Percentiles rank a stretch among this genome's conserved stretches.
Conservation (phyloP, 2,329 filamentous ascomycete genomes). For the Acarospora socialis region DNA sequence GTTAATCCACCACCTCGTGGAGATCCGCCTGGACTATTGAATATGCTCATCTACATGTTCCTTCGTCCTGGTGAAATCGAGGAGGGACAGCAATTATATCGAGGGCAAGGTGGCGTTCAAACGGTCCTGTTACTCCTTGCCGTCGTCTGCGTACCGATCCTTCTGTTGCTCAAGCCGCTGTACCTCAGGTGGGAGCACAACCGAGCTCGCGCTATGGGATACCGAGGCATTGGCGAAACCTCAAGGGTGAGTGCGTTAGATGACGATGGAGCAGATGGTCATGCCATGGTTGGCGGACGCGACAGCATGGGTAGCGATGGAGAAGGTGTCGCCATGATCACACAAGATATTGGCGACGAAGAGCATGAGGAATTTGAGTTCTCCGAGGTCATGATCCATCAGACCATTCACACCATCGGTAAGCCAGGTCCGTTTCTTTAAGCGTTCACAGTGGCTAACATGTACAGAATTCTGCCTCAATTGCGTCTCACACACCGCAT, state of each 20-base stretch:
- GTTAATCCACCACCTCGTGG: constrained; percentile 60
- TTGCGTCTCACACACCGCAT: constrained; percentile 96
- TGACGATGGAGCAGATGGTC: constrained; percentile 62
- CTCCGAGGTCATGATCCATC: constrained; percentile 94
- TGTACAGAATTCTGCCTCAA: constrained; percentile 86
- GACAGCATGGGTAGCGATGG: constrained; percentile 61
- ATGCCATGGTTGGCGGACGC: constrained; percentile 43
- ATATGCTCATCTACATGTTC: constrained; percentile 99
- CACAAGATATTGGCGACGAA: constrained; percentile 62
- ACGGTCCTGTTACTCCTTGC: constrained; percentile 67
- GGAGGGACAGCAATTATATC: constrained; percentile 59
- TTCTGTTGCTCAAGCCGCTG: constrained; percentile 90
- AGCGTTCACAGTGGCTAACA: constrained; percentile 15
- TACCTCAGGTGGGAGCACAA: constrained; percentile 93
- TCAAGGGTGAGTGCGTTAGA: constrained; percentile 81
- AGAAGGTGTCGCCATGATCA: constrained; percentile 76
- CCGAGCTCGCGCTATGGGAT: constrained; percentile 70
- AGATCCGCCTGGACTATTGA: constrained; percentile 73
- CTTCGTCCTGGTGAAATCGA: constrained; percentile 60
- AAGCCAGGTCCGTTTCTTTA: constrained; percentile 28
- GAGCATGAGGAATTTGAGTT: constrained; percentile 98
- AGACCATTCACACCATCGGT: constrained; percentile 97
- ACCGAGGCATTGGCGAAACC: constrained; percentile 82
- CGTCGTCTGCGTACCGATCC: constrained; percentile 70
- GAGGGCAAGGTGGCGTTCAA: constrained; percentile 63